Percentiles rank a stretch among this genome's conserved stretches.
phyloP scores from a whole-genome alignment of 805 yeast species.

The Starmerella potacharoeniae region DNA sequence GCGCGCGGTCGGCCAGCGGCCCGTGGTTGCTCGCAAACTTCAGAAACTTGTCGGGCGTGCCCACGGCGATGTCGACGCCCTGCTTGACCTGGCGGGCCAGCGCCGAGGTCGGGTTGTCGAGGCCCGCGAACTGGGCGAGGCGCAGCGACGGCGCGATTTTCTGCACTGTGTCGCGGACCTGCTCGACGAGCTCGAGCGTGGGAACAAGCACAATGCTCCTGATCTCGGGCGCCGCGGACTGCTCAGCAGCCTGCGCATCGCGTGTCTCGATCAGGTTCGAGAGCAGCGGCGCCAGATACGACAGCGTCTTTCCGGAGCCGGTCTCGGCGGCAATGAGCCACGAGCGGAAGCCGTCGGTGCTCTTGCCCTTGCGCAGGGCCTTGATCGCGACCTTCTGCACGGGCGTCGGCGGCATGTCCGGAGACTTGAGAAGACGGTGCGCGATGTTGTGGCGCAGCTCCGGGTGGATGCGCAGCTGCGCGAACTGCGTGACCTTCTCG shows the following conservation, averaged over 20 bases:
- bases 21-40: slow-evolving; percentile 29
- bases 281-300: slow-evolving; percentile 67
- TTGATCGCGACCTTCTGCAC: slow-evolving; percentile 70
- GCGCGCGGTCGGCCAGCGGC: slow-evolving; percentile 21
- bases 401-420: slow-evolving; percentile 46
- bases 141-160: slow-evolving; percentile 18
- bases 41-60: slow-evolving; percentile 70
- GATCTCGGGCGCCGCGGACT: slow-evolving; percentile 30
- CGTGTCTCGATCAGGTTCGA: slow-evolving; percentile 44
- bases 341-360: slow-evolving; percentile 32
- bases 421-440: slow-evolving; percentile 35
- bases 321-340: slow-evolving; percentile 91
- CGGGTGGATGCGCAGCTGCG: slow-evolving; percentile 56
- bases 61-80: slow-evolving; percentile 66
- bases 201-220: slow-evolving; percentile 75
- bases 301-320: slow-evolving; percentile 94
- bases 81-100: slow-evolving; percentile 22
- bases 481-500: slow-evolving; percentile 48
- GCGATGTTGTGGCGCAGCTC: slow-evolving; percentile 51
- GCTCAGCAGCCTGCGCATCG: neutral
- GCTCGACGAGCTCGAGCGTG: slow-evolving; percentile 78
- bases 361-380: slow-evolving; percentile 36
- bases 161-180: slow-evolving; percentile 43
- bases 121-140: slow-evolving; percentile 11
- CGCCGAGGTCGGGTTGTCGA: slow-evolving; percentile 11